A percentile compares a stretch with the other conserved stretches of the same genome.
phyloP scores from a whole-genome alignment of 345 rosid species.

The Acer yangbiense region DNA sequence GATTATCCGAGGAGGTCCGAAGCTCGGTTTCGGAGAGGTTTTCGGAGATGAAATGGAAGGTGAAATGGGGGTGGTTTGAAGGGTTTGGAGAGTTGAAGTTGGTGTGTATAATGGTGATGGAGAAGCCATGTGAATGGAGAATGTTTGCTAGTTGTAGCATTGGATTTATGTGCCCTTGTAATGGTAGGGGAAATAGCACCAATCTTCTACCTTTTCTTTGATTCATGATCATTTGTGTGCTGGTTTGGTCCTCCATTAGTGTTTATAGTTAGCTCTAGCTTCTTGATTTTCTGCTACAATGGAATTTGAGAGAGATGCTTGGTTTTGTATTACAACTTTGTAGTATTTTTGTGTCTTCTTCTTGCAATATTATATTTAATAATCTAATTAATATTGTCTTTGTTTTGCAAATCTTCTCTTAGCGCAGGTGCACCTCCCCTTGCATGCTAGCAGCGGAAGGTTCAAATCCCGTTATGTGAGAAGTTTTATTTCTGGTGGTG shows the following conservation, averaged over 20 bases:
- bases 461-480: no score
- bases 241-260: not conserved
- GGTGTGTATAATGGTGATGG: conserved; percentile 36
- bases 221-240: not conserved
- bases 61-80: conserved; percentile 34
- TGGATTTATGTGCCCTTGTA: conserved; percentile 42
- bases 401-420: no score
- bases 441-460: no score
- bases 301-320: no score
- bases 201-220: conserved; percentile 25
- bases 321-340: no score
- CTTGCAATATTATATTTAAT: no score
- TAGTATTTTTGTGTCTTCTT: no score
- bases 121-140: conserved; percentile 34
- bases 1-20: conserved; percentile 2
- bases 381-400: no score
- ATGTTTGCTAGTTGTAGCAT: conserved; percentile 40
- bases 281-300: no score
- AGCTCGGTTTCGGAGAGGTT: conserved; percentile 18
- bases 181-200: conserved; percentile 32
- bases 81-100: conserved; percentile 37
- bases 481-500: no score
- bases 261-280: not conserved
- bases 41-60: conserved; percentile 29
- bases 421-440: no score